Percentiles rank a stretch among this genome's conserved stretches.
Conservation (phyloP, 306 rosid genomes). For the Luffa acutangula region DNA sequence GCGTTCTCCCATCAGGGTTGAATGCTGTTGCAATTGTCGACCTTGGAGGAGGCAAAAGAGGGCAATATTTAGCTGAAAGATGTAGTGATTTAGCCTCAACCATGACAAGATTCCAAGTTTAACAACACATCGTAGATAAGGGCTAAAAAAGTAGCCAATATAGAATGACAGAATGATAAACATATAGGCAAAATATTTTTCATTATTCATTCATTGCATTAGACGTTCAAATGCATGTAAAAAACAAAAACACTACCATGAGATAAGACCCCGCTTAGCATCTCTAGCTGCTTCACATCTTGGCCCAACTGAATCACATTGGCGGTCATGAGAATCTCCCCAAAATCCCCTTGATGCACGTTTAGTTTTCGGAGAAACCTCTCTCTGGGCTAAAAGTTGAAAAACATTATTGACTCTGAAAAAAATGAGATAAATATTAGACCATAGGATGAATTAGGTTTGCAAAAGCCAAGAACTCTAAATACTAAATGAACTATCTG, state of each 20-base stretch:
- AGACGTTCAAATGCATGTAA: background rate
- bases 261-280: conserved; percentile 37
- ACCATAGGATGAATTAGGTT: background rate
- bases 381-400: conserved; percentile 35
- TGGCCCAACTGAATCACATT: conserved; percentile 13
- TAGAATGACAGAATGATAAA: background rate
- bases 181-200: background rate
- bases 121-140: conserved; percentile 1
- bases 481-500: background rate
- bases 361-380: conserved; percentile 32
- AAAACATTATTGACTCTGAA: conserved; percentile 36
- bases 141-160: background rate
- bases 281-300: conserved; percentile 27
- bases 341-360: conserved; percentile 23
- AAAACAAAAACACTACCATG: conserved; percentile 28
- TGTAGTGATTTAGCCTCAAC: conserved; percentile 58
- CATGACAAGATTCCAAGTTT: conserved; percentile 20
- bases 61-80: conserved; percentile 84
- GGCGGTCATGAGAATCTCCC: conserved; percentile 20
- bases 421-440: background rate
- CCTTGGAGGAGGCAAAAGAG: conserved; percentile 85
- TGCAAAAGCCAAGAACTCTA: background rate
- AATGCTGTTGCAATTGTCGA: conserved; percentile 98
- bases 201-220: background rate
- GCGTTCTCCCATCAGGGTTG: conserved; percentile 86